Base-by-base conservation (phyloP, 306 rosid genomes). In the Hippophae rhamnoides region DNA sequence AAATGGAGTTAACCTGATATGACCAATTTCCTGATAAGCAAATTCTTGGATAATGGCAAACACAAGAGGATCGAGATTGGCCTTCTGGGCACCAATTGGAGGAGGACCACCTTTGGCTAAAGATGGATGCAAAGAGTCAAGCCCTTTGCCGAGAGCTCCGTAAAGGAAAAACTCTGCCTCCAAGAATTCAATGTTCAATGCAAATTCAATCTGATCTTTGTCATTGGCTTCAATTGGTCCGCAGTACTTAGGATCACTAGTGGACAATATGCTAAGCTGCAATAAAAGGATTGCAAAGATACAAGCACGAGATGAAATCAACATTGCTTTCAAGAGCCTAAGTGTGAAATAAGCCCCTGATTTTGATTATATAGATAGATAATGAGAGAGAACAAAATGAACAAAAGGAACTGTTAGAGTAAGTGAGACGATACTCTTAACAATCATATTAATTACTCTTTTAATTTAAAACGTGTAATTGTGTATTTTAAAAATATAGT, bases 1-100 rank as follows among this genome's bases (percentile, higher is more conserved):
- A 13, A 48, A 48, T 13, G 13, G 10, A 31, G 4, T 31, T 7
- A 1, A 71, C 76, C 70, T 64, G 66, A 64, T 0, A 46, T 71
- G 76, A 41, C 70, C 66, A 64, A 71, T 56, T 71, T 71, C 76
- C 47, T 71, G 61, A 26, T 53, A 71, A 23, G 6, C 70, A 5
- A 71, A 71, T 58, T 71, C 76, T 54, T 54, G 27, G 27, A 47
- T 64, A 52, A 71, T 46, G 7, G 9, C 2, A 7, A 8, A 8
- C 46, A 58, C 70, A n/a, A 58, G 7, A 53, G 57, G 61, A 42
- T 71, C 70, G 10, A 71, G 66, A 52, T 58, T 71, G 41, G 76
- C 76, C 66, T 40, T 64, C 52, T 54, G 58, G 26, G 53, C 66
- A 0, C 76, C 76, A 38, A 59, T 25, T 0, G 76, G 76, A 47